Evolutionary conservation across 2,329 filamentous ascomycete genomes (phyloP), one percentile per base, ranked within the genome.

Genomic region (Alternaria tenuissima): DNA sequence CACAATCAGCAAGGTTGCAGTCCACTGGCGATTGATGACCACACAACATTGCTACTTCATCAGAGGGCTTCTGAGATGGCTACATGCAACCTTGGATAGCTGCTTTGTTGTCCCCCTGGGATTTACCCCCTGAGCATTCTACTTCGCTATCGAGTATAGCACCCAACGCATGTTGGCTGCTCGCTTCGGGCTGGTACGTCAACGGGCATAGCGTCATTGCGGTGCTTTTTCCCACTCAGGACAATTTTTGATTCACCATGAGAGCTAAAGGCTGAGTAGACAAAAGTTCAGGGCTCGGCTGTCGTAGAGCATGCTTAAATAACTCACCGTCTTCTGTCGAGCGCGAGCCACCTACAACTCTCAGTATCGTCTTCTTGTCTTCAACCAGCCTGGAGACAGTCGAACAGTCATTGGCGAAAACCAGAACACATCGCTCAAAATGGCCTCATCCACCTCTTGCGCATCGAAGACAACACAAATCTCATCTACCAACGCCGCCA

Each of bases 21-120:
- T 67, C 55, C 72, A 68, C 51, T 58, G 52, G 71, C 66, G 70
- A 59, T 69, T 68, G 64, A 63, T 64, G 48, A 66, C 48, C 65
- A 64, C 64, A 69, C 68, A 66, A 68, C 65, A 71, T 63, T 58
- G 65, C 62, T 60, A 57, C 64, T 63, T 66, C 63, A 51, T 64
- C 63, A 58, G 67, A 65, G 65, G 41, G 57, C 57, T 62, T 47
- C 63, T 66, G 61, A 62, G 62, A 67, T 68, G 64, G 49, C 63
- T 57, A 63, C 55, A 58, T 61, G 63, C 65, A 59, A 66, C 53
- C 55, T 53, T 64, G 65, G 61, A 36, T 59, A 62, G 54, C 43
- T 48, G 55, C 62, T 11, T 57, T 52, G 52, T 63, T 61, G 42
- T 64, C 47, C 52, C 60, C 54, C 58, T 64, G 58, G 16, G 4